Base-by-base conservation (phyloP, 495 filamentous ascomycete genomes). In the Xylaria bambusicola region DNA sequence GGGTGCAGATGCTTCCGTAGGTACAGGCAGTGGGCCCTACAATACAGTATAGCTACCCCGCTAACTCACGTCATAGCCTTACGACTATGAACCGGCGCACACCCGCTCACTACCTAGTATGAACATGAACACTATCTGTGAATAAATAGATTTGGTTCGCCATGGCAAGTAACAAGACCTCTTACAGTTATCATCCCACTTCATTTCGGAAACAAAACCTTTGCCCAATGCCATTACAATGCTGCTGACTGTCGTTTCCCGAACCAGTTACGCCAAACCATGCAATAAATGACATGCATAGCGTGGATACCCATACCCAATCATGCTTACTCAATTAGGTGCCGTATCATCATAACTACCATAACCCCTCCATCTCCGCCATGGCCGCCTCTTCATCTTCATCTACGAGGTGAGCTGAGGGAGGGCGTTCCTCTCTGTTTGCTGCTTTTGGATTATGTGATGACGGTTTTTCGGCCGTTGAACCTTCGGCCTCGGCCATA, bases 341-440 rank as follows among this genome's bases (percentile, higher is more conserved):
- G 36, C 12, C 6, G 36, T 38, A 38, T 38, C 3, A 20, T 51
- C 2, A 31, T 15, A 42, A 31, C 79, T 64, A 88, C 84, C 82
- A 88, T 48, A 82, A 66, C 7, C 73, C 84, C 27, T 82, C 83
- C 78, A 90, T 83, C 56, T 81, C 86, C 24, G 79, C 86, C 85
- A 90, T 86, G 3, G 79, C 85, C 49, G 84, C 87, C 75, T 88
- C 82, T 29, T 88, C 87, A 60, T 86, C 86, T 3, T 73, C 80
- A 33, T 70, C 70, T 15, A 71, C 64, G 15, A 69, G 58, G 18
- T 73, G 63, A 47, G 64, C 45, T n/a, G 27, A 23, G 18, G 64
- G 54, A 26, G 52, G 23, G 6, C 27, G 45, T 36, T 63, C 58
- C 31, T 69, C 57, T 45, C 36, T 36, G 18, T 56, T 60, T 2